Conservation (phyloP, 2,329 filamentous ascomycete genomes). For the Emergomyces pasteurianus region DNA sequence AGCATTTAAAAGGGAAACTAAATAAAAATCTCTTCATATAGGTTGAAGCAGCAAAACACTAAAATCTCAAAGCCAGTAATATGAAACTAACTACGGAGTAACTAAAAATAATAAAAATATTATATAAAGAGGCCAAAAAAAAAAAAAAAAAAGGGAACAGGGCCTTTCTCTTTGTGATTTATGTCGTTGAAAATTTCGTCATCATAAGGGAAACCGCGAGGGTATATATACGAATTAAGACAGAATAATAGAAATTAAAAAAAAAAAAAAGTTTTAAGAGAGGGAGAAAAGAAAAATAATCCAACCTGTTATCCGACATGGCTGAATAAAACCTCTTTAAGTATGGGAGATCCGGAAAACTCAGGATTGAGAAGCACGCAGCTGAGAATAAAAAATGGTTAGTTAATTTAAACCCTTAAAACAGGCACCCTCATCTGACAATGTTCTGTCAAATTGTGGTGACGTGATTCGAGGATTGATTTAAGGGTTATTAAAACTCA, state of each 20-base stretch:
- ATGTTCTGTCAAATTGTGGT: no score
- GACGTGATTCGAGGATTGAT: neutral
- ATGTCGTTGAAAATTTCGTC: neutral
- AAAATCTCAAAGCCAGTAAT: no score
- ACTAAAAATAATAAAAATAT: neutral
- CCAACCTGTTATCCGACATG: constrained; percentile 3
- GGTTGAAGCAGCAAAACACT: no score
- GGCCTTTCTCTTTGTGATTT: neutral
- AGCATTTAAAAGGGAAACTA: neutral
- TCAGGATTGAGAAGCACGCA: constrained; percentile 88
- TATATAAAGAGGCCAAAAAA: neutral
- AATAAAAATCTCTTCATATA: neutral
- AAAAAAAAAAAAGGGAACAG: neutral
- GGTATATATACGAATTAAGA: neutral
- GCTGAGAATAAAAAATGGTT: constrained; percentile 35
- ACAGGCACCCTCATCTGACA: neutral
- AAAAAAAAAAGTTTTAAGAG: neutral
- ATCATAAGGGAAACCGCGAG: neutral
- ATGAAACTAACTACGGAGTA: no score
- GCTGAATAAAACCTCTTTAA: constrained; percentile 77
- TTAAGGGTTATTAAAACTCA: constrained; percentile 38
- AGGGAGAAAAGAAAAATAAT: neutral
- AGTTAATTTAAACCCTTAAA: no score
- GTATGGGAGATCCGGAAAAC: constrained; percentile 78
- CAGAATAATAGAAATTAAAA: neutral